Evolutionary conservation across 768 basidiomycete species (phyloP).

Genomic region (Hypholoma fasciculare): DNA sequence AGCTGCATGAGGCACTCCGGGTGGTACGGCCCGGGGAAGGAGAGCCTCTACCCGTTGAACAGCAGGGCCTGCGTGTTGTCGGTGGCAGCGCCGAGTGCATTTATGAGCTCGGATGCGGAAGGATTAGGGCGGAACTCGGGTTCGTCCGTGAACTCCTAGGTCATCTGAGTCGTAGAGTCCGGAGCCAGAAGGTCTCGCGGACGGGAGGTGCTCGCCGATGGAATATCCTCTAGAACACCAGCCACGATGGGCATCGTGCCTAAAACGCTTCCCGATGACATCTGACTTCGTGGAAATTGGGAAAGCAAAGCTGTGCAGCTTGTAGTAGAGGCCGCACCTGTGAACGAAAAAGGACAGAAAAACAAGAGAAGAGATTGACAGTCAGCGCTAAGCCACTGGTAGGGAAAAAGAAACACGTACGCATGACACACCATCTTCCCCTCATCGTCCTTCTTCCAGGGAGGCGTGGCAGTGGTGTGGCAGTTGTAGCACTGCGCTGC

Average conservation of each 20-base stretch:
- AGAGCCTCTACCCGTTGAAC: conserved; percentile 37
- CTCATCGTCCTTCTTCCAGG: conserved; percentile 91
- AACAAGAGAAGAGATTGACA: conserved; percentile 2
- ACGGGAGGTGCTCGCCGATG: no score
- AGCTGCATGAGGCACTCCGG: conserved; percentile 67
- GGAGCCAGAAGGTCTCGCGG: conserved; percentile 71
- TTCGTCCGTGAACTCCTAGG: conserved; percentile 54
- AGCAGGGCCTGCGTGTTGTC: conserved; percentile 20
- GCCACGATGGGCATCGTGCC: conserved; percentile 72
- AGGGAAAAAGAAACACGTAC: conserved; percentile 39
- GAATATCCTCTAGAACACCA: conserved; percentile 60
- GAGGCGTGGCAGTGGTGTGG: conserved; percentile 84
- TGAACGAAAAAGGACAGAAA: conserved; percentile 3
- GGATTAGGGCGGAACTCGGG: conserved; percentile 36
- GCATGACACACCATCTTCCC: conserved; percentile 92
- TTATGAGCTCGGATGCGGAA: conserved; percentile 53
- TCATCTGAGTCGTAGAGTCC: conserved; percentile 63
- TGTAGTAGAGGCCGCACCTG: conserved; percentile 84
- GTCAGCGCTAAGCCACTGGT: not conserved
- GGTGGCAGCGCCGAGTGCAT: conserved; percentile 37
- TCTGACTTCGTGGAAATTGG: conserved; percentile 93
- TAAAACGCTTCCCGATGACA: conserved; percentile 82
- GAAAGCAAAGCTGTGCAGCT: conserved; percentile 81
- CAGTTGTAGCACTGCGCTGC: conserved; percentile 88
- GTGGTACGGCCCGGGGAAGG: conserved; percentile 74